These are phyloP conservation scores for Pythium coloratum DNA, from an alignment of 352 stramenopile genomes.

Conservation along the genomic window DNA sequence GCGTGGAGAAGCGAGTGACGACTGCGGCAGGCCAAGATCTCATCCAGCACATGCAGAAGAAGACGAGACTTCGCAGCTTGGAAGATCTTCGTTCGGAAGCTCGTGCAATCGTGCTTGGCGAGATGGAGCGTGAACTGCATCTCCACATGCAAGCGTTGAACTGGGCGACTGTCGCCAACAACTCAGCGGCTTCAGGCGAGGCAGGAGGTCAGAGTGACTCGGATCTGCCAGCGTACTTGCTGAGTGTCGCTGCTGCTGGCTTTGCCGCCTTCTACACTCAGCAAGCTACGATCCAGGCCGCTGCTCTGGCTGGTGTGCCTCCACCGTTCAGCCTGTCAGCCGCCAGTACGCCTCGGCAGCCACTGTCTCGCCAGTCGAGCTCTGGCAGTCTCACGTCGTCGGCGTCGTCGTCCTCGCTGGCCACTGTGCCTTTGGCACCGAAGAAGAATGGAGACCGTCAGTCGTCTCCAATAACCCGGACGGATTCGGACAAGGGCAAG, in stretches of 20 bases:
- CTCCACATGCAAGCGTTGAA: conserved; percentile 72
- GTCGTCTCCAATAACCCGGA: conserved; percentile 13
- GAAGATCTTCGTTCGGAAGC: conserved; percentile 68
- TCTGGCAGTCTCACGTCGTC: conserved; percentile 15
- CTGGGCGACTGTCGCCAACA: conserved; percentile 45
- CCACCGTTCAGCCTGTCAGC: conserved; percentile 7
- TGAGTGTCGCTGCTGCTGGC: conserved; percentile 54
- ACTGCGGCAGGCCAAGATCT: conserved; percentile 68
- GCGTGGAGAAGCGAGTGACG: conserved; percentile 79
- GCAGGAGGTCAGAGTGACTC: neutral
- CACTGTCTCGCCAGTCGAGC: conserved; percentile 28
- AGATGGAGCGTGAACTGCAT: conserved; percentile 76
- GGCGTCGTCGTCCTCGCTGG: conserved; percentile 12
- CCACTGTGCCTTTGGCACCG: conserved; percentile 13
- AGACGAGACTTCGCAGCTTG: conserved; percentile 69
- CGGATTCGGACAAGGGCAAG: conserved; percentile 20
- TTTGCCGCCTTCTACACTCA: conserved; percentile 64
- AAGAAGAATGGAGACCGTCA: conserved; percentile 15
- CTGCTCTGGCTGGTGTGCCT: conserved; percentile 15
- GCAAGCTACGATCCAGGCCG: conserved; percentile 40
- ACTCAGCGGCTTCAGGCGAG: neutral
- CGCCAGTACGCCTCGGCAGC: conserved; percentile 3
- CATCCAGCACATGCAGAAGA: conserved; percentile 85
- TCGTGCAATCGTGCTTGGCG: conserved; percentile 54
- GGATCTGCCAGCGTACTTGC: conserved; percentile 52